A percentile compares a stretch with the other conserved stretches of the same genome.
These are phyloP conservation scores for Annulohypoxylon nitens DNA, from an alignment of 495 filamentous ascomycete genomes.

Conservation along the genomic window DNA sequence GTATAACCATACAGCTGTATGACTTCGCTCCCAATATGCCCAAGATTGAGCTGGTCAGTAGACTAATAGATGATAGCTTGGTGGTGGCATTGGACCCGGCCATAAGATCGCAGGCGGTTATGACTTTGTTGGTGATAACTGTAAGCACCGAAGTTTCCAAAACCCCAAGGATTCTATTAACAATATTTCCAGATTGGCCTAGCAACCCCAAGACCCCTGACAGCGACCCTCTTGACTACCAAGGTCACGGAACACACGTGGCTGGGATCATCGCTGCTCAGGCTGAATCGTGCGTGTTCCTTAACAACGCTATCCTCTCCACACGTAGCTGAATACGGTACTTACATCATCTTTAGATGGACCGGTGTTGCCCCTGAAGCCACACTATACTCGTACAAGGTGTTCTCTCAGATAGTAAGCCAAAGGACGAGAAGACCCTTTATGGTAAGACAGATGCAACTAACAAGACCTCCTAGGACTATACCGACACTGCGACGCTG, in stretches of 20 bases:
- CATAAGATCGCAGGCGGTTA: constrained; percentile 57
- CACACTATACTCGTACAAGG: constrained; percentile 59
- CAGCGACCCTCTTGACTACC: constrained; percentile 54
- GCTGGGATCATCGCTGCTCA: constrained; percentile 60
- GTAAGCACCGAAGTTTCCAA: constrained; percentile 6
- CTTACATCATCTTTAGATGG: constrained; percentile 47
- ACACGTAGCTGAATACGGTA: neutral
- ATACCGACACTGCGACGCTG: constrained; percentile 52
- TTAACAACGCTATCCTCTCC: neutral
- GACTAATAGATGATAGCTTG: constrained; percentile 44
- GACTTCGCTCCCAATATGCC: neutral
- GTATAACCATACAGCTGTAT: constrained; percentile 40
- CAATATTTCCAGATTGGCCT: constrained; percentile 19
- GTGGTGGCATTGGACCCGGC: constrained; percentile 57
- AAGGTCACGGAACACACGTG: constrained; percentile 59
- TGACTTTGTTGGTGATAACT: constrained; percentile 53
- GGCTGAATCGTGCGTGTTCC: constrained; percentile 30
- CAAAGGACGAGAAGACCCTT: too few species aligned
- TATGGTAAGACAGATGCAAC: too few species aligned
- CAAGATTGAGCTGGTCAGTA: neutral
- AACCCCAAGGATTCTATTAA: neutral
- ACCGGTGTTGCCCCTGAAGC: constrained; percentile 62
- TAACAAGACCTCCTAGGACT: too few species aligned
- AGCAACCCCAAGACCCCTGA: constrained; percentile 42
- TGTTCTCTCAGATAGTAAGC: constrained; percentile 49